phyloP scores from a whole-genome alignment of 2,329 filamentous ascomycete genomes.

The Catunica adiposa region DNA sequence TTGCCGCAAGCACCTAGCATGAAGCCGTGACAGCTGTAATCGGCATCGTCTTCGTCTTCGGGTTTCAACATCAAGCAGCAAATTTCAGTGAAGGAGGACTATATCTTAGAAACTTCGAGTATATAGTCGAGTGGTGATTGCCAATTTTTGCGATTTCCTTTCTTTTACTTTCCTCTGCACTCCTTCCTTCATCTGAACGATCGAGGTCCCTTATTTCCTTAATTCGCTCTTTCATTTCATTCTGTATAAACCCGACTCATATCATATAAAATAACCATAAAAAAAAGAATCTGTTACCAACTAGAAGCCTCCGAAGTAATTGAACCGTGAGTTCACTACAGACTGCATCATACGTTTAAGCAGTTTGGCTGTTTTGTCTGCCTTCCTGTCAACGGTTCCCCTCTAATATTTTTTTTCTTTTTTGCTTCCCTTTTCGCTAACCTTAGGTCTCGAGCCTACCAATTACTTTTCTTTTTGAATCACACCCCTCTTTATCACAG shows the following conservation, averaged over 20 bases:
- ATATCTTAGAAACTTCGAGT: neutral
- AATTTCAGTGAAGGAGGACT: too few species aligned
- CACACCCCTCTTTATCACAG: neutral
- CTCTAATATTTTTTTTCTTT: neutral
- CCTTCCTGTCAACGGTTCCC: neutral
- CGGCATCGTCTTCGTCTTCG: too few species aligned
- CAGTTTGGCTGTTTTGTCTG: too few species aligned
- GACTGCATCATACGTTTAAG: neutral
- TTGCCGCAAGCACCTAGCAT: too few species aligned
- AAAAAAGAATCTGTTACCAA: neutral
- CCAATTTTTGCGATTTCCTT: neutral
- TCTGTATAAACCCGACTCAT: neutral
- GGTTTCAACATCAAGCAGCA: too few species aligned
- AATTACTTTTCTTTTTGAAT: neutral
- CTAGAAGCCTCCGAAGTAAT: neutral
- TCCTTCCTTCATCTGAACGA: neutral
- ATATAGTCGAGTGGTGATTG: neutral
- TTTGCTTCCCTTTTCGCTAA: neutral
- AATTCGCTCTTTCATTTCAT: neutral
- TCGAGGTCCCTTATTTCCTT: neutral
- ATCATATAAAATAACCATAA: neutral
- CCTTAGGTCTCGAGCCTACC: neutral
- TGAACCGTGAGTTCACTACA: too few species aligned
- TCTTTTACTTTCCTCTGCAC: slow-evolving; percentile 10
- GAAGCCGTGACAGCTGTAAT: too few species aligned